Evolutionary conservation across 2,329 filamentous ascomycete genomes (phyloP).

Genomic region (Raffaelea ambrosiae): DNA sequence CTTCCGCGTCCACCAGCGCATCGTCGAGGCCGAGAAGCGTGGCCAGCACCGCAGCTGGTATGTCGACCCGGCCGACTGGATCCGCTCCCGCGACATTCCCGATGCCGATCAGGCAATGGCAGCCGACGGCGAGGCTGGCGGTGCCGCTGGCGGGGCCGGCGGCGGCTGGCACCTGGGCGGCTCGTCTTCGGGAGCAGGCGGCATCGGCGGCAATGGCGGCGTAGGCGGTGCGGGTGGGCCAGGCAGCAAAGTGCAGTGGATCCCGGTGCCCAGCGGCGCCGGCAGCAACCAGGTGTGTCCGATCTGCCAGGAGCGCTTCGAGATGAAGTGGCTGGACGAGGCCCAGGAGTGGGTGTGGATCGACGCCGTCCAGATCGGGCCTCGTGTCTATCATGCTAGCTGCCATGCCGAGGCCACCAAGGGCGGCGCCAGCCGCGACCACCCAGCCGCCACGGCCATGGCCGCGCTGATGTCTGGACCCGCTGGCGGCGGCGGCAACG

Average conservation of each 20-base stretch:
- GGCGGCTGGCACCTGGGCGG: background rate
- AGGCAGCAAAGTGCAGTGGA: slow-evolving; percentile 56
- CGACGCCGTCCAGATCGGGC: slow-evolving; percentile 71
- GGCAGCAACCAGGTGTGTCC: slow-evolving; percentile 74
- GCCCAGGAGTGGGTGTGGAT: slow-evolving; percentile 97
- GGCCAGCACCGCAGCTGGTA: slow-evolving; percentile 94
- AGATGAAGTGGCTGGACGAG: slow-evolving; percentile 85
- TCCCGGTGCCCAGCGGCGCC: slow-evolving; percentile 72
- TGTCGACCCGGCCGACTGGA: slow-evolving; percentile 88
- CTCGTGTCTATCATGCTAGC: slow-evolving; percentile 78
- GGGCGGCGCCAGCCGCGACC: slow-evolving; percentile 36
- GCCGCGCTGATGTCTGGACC: slow-evolving; percentile 5
- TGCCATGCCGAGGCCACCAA: slow-evolving; percentile 78
- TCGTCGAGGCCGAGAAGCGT: slow-evolving; percentile 75
- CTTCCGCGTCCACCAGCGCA: slow-evolving; percentile 84
- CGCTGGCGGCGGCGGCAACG: slow-evolving; percentile 12
- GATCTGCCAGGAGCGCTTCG: slow-evolving; percentile 92
- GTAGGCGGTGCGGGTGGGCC: slow-evolving; percentile 25
- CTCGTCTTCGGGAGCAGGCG: slow-evolving; percentile 22
- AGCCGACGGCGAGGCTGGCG: slow-evolving; percentile 7
- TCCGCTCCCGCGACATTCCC: slow-evolving; percentile 71
- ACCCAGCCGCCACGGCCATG: slow-evolving; percentile 12
- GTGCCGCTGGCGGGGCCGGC: slow-evolving; percentile 28
- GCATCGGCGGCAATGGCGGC: slow-evolving; percentile 14
- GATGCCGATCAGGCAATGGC: slow-evolving; percentile 47